A percentile compares a stretch with the other conserved stretches of the same genome.
Conservation (phyloP, 306 rosid species). For the Castanea sativa region DNA sequence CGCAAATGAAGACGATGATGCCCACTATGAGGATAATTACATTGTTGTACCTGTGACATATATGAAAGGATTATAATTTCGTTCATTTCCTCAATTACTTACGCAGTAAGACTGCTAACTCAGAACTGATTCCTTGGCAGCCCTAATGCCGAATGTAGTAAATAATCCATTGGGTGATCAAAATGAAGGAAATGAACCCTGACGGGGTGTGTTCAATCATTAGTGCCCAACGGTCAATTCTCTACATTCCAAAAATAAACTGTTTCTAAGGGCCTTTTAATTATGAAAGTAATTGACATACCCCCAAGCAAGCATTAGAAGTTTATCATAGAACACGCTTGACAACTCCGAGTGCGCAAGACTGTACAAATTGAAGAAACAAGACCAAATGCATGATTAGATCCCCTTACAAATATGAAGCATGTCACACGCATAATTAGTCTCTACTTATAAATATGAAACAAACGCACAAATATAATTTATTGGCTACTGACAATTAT, state of each 20-base stretch:
- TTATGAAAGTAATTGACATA: conserved; percentile 21
- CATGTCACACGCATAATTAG: conserved; percentile 1
- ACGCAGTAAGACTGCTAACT: neutral
- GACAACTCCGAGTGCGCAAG: conserved; percentile 94
- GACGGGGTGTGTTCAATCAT: neutral
- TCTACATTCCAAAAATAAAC: neutral
- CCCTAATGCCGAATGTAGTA: neutral
- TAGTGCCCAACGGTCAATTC: conserved; percentile 3
- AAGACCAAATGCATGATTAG: conserved; percentile 12
- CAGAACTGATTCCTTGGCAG: neutral
- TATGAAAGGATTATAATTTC: neutral
- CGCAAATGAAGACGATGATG: conserved; percentile 61
- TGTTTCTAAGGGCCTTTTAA: neutral
- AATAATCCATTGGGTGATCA: conserved; percentile 12
- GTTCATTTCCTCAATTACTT: neutral
- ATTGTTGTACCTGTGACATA: conserved; percentile 68
- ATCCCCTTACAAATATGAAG: neutral
- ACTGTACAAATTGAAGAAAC: conserved; percentile 40
- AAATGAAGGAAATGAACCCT: neutral
- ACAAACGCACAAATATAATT: neutral
- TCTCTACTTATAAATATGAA: neutral
- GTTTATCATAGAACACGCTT: conserved; percentile 86
- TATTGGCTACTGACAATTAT: neutral
- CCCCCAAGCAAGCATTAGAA: conserved; percentile 67
- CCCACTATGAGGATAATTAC: conserved; percentile 62